These are phyloP conservation scores for Hygrophoropsis aurantiaca DNA, from an alignment of 768 basidiomycete species.

Conservation along the genomic window DNA sequence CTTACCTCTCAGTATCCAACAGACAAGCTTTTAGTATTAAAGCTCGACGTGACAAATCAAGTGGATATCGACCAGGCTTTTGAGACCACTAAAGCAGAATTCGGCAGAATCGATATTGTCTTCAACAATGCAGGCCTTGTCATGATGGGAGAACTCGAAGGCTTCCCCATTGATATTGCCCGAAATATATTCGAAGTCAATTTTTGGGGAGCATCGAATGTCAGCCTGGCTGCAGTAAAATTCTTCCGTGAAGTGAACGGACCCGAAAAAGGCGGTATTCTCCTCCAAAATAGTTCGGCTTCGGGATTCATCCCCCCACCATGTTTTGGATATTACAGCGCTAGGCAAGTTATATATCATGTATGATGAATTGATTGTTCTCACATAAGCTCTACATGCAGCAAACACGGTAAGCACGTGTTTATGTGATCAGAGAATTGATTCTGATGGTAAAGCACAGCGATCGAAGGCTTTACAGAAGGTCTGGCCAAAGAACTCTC, in stretches of 20 bases:
- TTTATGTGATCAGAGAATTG: background rate
- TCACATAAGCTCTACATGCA: background rate
- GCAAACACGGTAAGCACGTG: constrained; percentile 17
- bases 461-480: constrained; percentile 35
- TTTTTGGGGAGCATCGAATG: constrained; percentile 26
- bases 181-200: constrained; percentile 24
- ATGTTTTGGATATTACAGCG: constrained; percentile 15
- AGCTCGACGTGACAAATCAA: constrained; percentile 35
- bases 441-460: constrained; percentile 10
- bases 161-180: constrained; percentile 14
- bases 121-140: constrained; percentile 29
- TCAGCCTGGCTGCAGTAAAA: constrained; percentile 23
- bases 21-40: constrained; percentile 31
- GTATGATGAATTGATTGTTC: constrained; percentile 10
- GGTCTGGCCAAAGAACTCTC: constrained; percentile 34
- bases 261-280: constrained; percentile 30
- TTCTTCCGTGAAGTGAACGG: constrained; percentile 36
- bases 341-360: constrained; percentile 9
- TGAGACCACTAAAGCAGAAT: constrained; percentile 22
- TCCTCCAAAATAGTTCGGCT: constrained; percentile 35
- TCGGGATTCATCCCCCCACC: constrained; percentile 21
- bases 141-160: constrained; percentile 24
- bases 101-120: constrained; percentile 41
- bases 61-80: constrained; percentile 33
- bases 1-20: constrained; percentile 20